Evolutionary conservation across 2,329 filamentous ascomycete genomes (phyloP).

Genomic region (Ascochyta pisi): DNA sequence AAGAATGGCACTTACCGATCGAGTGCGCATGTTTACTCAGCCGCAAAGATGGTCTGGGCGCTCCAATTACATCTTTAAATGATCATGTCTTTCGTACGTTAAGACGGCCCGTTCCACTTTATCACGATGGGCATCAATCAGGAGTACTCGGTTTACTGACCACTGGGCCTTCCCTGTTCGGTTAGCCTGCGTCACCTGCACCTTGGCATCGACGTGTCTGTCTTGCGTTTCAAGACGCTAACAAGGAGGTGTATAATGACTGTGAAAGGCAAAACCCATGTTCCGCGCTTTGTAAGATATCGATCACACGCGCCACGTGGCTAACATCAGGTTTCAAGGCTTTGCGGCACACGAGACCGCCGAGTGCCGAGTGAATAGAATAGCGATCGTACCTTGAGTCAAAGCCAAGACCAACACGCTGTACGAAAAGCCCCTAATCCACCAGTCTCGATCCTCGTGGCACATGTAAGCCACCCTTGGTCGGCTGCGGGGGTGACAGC

Average conservation of each 20-base stretch:
- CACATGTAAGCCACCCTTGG: conserved; percentile 1
- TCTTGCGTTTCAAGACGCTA: background rate
- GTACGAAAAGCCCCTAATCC: conserved; percentile 6
- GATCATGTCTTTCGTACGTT: background rate
- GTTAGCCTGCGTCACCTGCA: background rate
- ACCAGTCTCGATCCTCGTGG: conserved; percentile 4
- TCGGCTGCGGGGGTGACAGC: conserved; percentile 12
- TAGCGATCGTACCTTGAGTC: conserved; percentile 5
- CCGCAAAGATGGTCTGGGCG: conserved; percentile 1
- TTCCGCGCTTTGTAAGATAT: background rate
- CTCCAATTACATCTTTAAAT: background rate
- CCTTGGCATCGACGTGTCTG: background rate
- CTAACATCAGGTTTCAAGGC: conserved; percentile 3
- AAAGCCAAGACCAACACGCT: conserved; percentile 12
- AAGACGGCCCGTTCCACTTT: conserved; percentile 5
- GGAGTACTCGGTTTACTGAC: background rate
- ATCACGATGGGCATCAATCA: conserved; percentile 3
- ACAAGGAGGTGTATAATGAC: background rate
- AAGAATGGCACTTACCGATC: conserved; percentile 5
- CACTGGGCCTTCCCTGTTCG: conserved; percentile 2
- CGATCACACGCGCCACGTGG: conserved; percentile 15
- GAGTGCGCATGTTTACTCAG: conserved; percentile 3
- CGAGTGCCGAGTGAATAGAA: conserved; percentile 20
- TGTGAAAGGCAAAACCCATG: background rate
- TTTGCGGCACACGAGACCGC: conserved; percentile 16